These are phyloP conservation scores for Gamsiella multidivaricata DNA, from an alignment of 192 early-diverging fungal species.

Conservation along the genomic window DNA sequence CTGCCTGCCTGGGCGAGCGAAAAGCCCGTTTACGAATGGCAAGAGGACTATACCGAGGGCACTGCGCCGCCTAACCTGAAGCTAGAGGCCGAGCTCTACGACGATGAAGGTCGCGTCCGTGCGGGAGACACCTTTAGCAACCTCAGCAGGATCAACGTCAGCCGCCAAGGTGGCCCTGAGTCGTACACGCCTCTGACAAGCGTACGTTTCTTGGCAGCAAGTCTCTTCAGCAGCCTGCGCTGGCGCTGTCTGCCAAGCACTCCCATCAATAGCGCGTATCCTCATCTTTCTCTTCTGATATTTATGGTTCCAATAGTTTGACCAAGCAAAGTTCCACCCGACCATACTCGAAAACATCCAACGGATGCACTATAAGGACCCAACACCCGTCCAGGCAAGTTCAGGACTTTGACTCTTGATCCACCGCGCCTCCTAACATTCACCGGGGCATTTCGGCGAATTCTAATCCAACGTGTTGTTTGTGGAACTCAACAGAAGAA, in stretches of 20 bases:
- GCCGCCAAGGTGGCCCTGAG: conserved; percentile 67
- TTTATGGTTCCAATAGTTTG: conserved; percentile 60
- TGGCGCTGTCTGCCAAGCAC: too few relatives aligned
- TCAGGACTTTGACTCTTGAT: neutral
- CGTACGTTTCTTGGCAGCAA: conserved; percentile 44
- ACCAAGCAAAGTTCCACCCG: conserved; percentile 71
- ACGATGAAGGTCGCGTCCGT: conserved; percentile 62
- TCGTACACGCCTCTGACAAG: conserved; percentile 61
- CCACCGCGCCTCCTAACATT: too few relatives aligned
- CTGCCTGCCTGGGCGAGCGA: conserved; percentile 50
- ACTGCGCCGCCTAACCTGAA: conserved; percentile 68
- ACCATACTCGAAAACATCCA: conserved; percentile 74
- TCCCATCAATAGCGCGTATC: too few relatives aligned
- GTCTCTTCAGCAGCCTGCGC: too few relatives aligned
- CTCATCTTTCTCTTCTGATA: neutral
- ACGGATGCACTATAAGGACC: conserved; percentile 70
- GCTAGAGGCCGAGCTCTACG: conserved; percentile 73
- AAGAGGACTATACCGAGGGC: conserved; percentile 65
- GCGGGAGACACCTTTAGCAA: conserved; percentile 80
- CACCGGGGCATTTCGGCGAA: neutral
- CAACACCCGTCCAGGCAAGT: conserved; percentile 81
- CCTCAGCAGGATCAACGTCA: conserved; percentile 78
- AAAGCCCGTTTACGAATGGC: conserved; percentile 62
- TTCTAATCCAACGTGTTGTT: neutral
- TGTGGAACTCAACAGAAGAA: conserved; percentile 57